Percentiles rank a stretch among this genome's conserved stretches.
Evolutionary conservation across 352 stramenopile species (phyloP).

Genomic region (Peronospora destructor): DNA sequence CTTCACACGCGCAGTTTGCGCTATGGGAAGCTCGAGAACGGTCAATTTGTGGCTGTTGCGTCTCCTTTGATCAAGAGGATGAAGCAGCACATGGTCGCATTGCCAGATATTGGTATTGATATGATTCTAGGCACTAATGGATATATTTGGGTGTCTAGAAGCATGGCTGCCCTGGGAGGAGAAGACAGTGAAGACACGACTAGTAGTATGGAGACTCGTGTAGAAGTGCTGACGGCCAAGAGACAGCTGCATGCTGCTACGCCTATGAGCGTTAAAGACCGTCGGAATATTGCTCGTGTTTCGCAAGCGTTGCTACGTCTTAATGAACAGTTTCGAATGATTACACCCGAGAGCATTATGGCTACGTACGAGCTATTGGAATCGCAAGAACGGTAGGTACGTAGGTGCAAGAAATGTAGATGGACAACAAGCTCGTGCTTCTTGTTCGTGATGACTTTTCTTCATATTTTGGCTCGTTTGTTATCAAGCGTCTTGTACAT

Average conservation of each 20-base stretch:
- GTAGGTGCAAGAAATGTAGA: neutral
- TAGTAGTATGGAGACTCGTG: constrained; percentile 72
- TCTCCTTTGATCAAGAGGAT: constrained; percentile 88
- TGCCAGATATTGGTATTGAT: constrained; percentile 74
- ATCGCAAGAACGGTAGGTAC: constrained; percentile 16
- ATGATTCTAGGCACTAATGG: constrained; percentile 93
- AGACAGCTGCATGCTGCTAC: constrained; percentile 82
- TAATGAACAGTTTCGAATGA: constrained; percentile 83
- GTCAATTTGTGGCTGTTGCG: constrained; percentile 86
- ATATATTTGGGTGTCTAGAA: constrained; percentile 92
- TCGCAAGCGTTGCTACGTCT: constrained; percentile 86
- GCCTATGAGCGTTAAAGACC: constrained; percentile 67
- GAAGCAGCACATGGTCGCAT: constrained; percentile 91
- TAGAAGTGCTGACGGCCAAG: constrained; percentile 89
- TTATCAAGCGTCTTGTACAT: neutral
- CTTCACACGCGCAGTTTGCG: constrained; percentile 92
- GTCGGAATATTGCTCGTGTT: constrained; percentile 80
- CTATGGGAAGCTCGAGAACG: constrained; percentile 95
- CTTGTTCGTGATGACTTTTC: neutral
- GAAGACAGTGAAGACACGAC: constrained; percentile 39
- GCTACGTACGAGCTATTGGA: constrained; percentile 65
- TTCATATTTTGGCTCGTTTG: neutral
- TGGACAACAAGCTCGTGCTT: neutral
- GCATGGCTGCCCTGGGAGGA: constrained; percentile 48
- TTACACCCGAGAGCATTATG: constrained; percentile 90